Base-by-base conservation (phyloP, 768 basidiomycete genomes). In the Russula dissimulans region DNA sequence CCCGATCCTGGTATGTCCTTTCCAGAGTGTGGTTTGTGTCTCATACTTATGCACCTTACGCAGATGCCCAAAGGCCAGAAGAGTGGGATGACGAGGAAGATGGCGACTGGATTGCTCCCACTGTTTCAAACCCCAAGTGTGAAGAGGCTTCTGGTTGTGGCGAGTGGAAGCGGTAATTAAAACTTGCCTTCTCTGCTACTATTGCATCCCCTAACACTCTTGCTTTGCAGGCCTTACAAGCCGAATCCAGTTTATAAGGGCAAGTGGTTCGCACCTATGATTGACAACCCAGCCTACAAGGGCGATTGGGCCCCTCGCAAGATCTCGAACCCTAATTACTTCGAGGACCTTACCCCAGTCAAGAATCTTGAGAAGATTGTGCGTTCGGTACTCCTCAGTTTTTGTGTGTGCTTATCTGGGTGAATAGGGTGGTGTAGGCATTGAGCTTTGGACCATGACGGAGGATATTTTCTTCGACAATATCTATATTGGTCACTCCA, bases 71-170 rank as follows among this genome's bases (percentile, higher is more conserved):
- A 74, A 97, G 97, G 78, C 97, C 97, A 6, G 97, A 99, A 71
- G 97, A 99, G 73, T 99, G 97, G 97, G 94, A 97, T 69, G 95
- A 97, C 67, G 97, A 97, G 71, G 97, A 98, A 72, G 95, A 99
- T 67, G 97, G 97, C 72, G 95, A 98, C 71, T 99, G 94, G 94
- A 83, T 98, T 65, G 81, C 95, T 7, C 95, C 97, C 34, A 84
- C 84, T 58, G 78, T 98, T 58, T 74, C 81, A 60, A 99, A 99
- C 81, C 91, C 95, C 64, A 88, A 84, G 71, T 98, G 97, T 71
- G 78, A 83, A 64, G 88, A 85, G 57, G 95, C 84, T 62, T 83
- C 93, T 68, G 97, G 97, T 32, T 99, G 97, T 69, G 97, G 97
- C 69, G 85, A 87, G 73, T 99, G 95, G 95, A 86, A 85, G 71